Conservation (phyloP, 225 moss, liverwort and hornwort species). For the Ulota crispa region DNA sequence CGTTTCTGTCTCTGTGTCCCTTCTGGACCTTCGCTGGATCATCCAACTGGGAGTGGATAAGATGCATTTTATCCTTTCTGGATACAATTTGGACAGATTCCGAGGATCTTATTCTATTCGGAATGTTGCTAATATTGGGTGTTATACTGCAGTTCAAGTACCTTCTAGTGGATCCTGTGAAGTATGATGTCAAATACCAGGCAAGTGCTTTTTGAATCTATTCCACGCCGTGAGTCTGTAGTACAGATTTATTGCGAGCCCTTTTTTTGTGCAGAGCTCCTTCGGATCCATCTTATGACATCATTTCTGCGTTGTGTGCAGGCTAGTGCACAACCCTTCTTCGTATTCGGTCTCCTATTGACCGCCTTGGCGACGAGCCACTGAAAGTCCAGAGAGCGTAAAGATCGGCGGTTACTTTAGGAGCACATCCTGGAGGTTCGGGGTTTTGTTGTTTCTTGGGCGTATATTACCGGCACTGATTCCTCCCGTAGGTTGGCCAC, state of each 20-base stretch:
- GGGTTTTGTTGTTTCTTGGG: background rate
- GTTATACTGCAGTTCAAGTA: constrained; percentile 75
- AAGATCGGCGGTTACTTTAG: constrained; percentile 5
- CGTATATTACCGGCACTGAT: background rate
- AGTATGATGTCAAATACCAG: constrained; percentile 96
- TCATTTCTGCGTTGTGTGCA: constrained; percentile 36
- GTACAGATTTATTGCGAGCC: background rate
- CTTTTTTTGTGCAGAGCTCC: background rate
- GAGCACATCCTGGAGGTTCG: constrained; percentile 8
- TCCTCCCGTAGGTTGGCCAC: background rate
- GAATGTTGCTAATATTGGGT: constrained; percentile 2
- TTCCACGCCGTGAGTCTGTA: background rate
- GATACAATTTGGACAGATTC: background rate
- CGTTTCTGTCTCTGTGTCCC: background rate
- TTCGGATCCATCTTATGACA: constrained; percentile 3
- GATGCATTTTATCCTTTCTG: background rate
- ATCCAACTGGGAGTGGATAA: background rate
- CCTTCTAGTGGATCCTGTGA: constrained; percentile 82
- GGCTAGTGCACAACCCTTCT: constrained; percentile 92
- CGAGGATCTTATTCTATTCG: background rate
- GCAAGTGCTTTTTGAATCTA: constrained; percentile 23
- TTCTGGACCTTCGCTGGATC: background rate
- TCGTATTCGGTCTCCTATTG: constrained; percentile 75
- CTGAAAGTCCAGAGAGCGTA: constrained; percentile 16
- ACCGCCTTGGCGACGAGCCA: constrained; percentile 81